Evolutionary conservation across 2,329 filamentous ascomycete genomes (phyloP).

Genomic region (Neodidymelliopsis sp.): DNA sequence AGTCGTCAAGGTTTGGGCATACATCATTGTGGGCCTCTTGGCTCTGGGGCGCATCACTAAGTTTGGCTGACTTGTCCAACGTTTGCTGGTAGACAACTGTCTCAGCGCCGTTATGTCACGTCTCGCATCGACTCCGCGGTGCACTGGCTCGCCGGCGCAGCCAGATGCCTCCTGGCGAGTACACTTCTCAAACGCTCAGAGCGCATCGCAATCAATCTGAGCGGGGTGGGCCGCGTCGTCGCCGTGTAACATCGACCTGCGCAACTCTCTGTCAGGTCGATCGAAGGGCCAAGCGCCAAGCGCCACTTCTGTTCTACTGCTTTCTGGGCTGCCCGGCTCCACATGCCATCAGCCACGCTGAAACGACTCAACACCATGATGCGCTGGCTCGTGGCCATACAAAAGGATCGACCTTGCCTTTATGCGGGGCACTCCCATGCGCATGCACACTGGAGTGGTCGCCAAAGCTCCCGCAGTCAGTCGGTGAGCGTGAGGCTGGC

Average conservation of each 20-base stretch:
- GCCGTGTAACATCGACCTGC: constrained; percentile 5
- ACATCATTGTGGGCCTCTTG: constrained; percentile 31
- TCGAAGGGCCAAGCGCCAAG: constrained; percentile 18
- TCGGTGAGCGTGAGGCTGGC: constrained; percentile 18
- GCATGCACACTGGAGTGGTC: constrained; percentile 13
- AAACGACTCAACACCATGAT: constrained; percentile 46
- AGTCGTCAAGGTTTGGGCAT: constrained; percentile 19
- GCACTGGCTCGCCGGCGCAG: constrained; percentile 9
- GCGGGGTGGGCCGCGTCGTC: constrained; percentile 18
- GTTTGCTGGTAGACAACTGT: constrained; percentile 31
- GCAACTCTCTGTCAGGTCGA: constrained; percentile 3
- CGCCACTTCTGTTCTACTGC: constrained; percentile 17
- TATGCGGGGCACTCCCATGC: constrained; percentile 17
- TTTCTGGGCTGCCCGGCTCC: constrained; percentile 21
- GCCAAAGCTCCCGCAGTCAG: constrained; percentile 13
- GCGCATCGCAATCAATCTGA: constrained; percentile 14
- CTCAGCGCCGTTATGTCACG: constrained; percentile 29
- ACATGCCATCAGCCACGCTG: constrained; percentile 30
- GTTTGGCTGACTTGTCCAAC: constrained; percentile 25
- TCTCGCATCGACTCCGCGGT: constrained; percentile 16
- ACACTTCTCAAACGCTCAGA: constrained; percentile 13
- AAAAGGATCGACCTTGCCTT: constrained; percentile 19
- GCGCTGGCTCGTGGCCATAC: constrained; percentile 16
- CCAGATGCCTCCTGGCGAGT: constrained; percentile 19
- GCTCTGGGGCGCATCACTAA: constrained; percentile 28